Base-by-base conservation (phyloP, 768 basidiomycete species). In the Panaeolus cyanescens region DNA sequence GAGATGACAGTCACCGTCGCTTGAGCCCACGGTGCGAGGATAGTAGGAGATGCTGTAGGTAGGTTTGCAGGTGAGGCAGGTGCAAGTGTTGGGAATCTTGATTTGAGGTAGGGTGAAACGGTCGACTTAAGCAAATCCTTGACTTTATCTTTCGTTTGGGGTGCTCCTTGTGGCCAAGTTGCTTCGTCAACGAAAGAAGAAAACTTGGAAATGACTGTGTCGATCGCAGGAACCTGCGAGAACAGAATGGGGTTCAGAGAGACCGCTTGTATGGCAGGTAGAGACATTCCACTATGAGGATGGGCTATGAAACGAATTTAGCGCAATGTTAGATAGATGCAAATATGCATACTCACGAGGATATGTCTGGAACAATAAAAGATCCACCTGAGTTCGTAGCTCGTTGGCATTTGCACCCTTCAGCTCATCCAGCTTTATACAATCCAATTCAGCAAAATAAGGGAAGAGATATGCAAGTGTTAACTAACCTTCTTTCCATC, bases 171-270 rank as follows among this genome's bases (percentile, higher is more conserved):
- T 54, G 75, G 67, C 79, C 79, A 75, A 0, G 78, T 58, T 0
- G 80, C 70, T 9, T 64, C 70, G 63, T 90, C 87, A 56, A 95
- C 80, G 72, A 88, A 90, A 1, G 83, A 79, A 0, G 70, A 64
- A 3, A 96, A 73, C 73, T 93, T 95, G 54, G 77, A 56, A 28
- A 83, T 63, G 25, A 92, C 85, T 0, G 82, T 81, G 55, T 92
- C 85, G 42, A 93, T 73, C 0, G 85, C 80, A 3, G 93, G 93
- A 0, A 87, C 80, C 65, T 92, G 87, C 2, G 81, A 78, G 70
- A 88, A 94, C 22, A 95, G 79, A 58, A 96, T 93, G 1, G 93
- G 90, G 31, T 85, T 80, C 33, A 90, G 81, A 1, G 90, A 88
- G 3, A 91, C 70, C 3, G 87, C 76, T 63, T 86, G 83, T 19